These are phyloP conservation scores for Neoscytalidium dimidiatum DNA, from an alignment of 2,329 filamentous ascomycete genomes.

Conservation along the genomic window DNA sequence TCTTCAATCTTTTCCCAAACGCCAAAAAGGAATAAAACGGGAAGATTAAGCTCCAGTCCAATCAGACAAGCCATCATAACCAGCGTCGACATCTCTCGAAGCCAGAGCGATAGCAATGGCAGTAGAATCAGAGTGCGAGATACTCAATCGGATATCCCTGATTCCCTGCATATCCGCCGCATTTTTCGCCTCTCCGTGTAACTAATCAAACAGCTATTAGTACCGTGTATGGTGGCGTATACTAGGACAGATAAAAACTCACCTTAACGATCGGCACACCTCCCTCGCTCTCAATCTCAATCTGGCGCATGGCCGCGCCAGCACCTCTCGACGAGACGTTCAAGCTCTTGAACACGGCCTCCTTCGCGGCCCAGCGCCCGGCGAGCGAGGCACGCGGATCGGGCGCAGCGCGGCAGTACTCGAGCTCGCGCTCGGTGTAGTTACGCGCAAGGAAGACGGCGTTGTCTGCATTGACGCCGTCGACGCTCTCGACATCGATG, in stretches of 20 bases:
- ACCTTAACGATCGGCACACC: not conserved
- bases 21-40: no score
- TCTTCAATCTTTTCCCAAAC: no score
- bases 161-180: not conserved
- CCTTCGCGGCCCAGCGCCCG: conserved; percentile 21
- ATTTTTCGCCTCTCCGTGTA: not conserved
- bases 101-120: not conserved
- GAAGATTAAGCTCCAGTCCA: not conserved
- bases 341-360: conserved; percentile 22
- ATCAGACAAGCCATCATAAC: no score
- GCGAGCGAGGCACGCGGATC: conserved; percentile 17
- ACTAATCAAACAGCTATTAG: not conserved
- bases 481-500: not conserved
- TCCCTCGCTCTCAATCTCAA: conserved; percentile 19
- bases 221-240: not conserved
- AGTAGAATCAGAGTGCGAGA: not conserved
- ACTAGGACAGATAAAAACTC: not conserved
- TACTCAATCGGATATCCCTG: not conserved
- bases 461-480: not conserved
- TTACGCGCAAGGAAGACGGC: conserved; percentile 21
- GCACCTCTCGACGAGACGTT: not conserved
- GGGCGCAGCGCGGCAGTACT: not conserved
- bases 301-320: conserved; percentile 20
- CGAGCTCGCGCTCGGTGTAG: conserved; percentile 16
- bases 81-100: no score